Evolutionary conservation across 2,329 filamentous ascomycete genomes (phyloP).

Genomic region (Purpureocillium takamizusanense): DNA sequence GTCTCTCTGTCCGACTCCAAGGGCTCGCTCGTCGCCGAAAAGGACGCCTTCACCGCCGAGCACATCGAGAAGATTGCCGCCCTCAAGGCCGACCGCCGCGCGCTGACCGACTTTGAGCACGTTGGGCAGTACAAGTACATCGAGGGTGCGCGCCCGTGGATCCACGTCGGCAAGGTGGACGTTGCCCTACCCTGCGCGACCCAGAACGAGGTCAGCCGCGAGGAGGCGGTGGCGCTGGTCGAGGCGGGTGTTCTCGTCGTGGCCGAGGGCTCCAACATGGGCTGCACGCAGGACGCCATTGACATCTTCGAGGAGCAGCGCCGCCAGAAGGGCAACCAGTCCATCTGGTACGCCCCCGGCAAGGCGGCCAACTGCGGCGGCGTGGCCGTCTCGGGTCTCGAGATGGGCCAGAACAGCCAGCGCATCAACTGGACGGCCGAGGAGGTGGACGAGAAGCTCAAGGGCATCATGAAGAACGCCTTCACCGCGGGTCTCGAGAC

Average conservation of each 20-base stretch:
- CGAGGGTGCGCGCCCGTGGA: conserved; percentile 81
- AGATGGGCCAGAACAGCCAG: conserved; percentile 96
- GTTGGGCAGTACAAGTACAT: conserved; percentile 73
- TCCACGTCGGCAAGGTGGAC: conserved; percentile 81
- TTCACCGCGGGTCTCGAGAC: conserved; percentile 86
- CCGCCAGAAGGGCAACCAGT: conserved; percentile 54
- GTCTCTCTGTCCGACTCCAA: conserved; percentile 90
- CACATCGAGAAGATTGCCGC: conserved; percentile 71
- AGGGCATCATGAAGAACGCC: conserved; percentile 88
- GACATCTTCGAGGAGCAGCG: conserved; percentile 80
- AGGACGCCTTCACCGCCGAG: conserved; percentile 65
- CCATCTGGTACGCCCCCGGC: conserved; percentile 93
- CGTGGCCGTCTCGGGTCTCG: conserved; percentile 91
- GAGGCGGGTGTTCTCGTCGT: conserved; percentile 72
- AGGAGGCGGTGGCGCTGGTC: conserved; percentile 80
- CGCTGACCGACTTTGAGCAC: conserved; percentile 63
- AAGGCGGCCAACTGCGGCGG: conserved; percentile 97
- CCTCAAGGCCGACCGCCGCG: conserved; percentile 80
- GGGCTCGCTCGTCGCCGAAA: conserved; percentile 69
- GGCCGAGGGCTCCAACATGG: conserved; percentile 98
- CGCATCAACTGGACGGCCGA: conserved; percentile 78
- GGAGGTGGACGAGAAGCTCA: conserved; percentile 86
- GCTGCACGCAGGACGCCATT: conserved; percentile 91
- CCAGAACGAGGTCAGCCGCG: conserved; percentile 92
- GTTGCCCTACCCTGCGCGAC: conserved; percentile 88